A percentile compares a stretch with the other conserved stretches of the same genome.
Evolutionary conservation across 495 filamentous ascomycete species (phyloP).

Genomic region (Neurospora sp.): DNA sequence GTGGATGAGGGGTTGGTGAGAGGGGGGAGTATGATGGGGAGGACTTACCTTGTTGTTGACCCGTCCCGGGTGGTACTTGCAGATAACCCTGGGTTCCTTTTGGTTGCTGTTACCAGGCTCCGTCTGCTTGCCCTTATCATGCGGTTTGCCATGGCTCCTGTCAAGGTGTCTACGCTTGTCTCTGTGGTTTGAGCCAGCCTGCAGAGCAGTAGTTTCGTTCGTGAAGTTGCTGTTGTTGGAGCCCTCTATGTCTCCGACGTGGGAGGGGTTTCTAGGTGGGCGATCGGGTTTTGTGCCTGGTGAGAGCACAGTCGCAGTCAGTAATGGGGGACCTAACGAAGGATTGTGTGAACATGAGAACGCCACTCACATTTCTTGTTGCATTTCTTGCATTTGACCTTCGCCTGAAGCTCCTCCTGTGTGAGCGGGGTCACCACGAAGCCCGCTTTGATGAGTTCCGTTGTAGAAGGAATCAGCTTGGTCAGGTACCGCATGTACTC

Average conservation of each 20-base stretch:
- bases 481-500: slow-evolving; percentile 1
- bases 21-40: neutral
- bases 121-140: neutral
- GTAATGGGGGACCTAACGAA: too few species aligned
- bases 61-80: slow-evolving; percentile 3
- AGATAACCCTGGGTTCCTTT: neutral
- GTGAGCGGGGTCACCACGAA: slow-evolving; percentile 1
- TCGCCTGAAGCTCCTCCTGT: neutral
- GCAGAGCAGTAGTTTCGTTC: too few species aligned
- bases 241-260: neutral
- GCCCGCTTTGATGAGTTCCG: neutral
- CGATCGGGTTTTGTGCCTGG: neutral
- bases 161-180: neutral
- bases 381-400: slow-evolving; percentile 2
- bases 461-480: neutral
- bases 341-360: too few species aligned
- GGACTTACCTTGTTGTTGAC: neutral
- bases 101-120: neutral
- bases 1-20: neutral
- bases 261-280: neutral
- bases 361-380: neutral
- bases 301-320: neutral
- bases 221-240: neutral
- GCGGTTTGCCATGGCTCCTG: neutral
- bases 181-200: neutral